phyloP scores from a whole-genome alignment of 169 alveolate species.

The Cryptosporidium felis region DNA sequence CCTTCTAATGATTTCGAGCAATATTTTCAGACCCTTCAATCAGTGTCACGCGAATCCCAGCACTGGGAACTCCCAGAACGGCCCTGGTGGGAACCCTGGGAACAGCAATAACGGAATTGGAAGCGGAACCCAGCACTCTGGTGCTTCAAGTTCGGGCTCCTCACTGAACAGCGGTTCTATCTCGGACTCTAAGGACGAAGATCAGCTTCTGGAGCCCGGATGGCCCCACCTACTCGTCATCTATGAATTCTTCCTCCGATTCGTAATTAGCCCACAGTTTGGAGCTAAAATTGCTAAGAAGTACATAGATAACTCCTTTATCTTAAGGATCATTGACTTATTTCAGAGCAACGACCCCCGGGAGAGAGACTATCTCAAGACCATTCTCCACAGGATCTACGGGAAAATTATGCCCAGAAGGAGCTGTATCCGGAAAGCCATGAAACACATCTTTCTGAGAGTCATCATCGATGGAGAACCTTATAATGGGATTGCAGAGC shows the following conservation, averaged over 20 bases:
- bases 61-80: neutral
- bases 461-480: constrained; percentile 92
- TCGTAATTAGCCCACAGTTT: constrained; percentile 85
- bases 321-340: constrained; percentile 79
- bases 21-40: constrained; percentile 43
- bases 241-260: constrained; percentile 88
- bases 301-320: constrained; percentile 84
- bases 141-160: too few relatives aligned
- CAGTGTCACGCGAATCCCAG: constrained; percentile 53
- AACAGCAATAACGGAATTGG: constrained; percentile 80
- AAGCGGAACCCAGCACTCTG: too few relatives aligned
- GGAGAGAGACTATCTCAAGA: constrained; percentile 95
- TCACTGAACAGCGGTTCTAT: neutral
- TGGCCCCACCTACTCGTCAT: constrained; percentile 73
- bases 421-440: constrained; percentile 92
- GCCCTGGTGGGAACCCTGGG: constrained; percentile 58
- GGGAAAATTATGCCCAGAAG: constrained; percentile 92
- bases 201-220: constrained; percentile 82
- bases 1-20: constrained; percentile 54
- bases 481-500: constrained; percentile 95
- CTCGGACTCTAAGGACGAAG: constrained; percentile 85
- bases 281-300: constrained; percentile 86
- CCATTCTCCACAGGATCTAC: constrained; percentile 93
- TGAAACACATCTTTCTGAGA: constrained; percentile 91
- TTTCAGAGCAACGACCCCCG: constrained; percentile 94